Evolutionary conservation across 2,329 filamentous ascomycete genomes (phyloP), one percentile per base, ranked within the genome.

Genomic region (Septoria linicola): DNA sequence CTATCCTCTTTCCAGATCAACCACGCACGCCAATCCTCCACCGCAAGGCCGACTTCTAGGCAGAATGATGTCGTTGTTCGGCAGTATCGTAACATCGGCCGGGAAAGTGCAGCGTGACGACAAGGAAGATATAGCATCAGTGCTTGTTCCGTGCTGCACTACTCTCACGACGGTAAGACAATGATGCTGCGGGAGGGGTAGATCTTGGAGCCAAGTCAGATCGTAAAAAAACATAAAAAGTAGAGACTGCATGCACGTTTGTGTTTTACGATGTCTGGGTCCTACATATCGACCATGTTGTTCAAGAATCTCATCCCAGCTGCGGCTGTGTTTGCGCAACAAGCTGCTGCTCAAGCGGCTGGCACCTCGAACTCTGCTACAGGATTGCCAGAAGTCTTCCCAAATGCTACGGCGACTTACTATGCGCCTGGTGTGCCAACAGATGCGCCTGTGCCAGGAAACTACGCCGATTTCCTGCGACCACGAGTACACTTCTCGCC

Each of bases 401-500:
- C 51, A 19, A 50, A 53, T 49, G 44, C 51, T 16, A 56, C 54
- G 4, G 49, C 57, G 3, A 62, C 54, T n/a, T 66, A 64, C 54
- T 58, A 59, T 40, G 58, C 57, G 13, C 58, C 60, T 25, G 57
- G 59, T 8, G 59, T 68, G 16, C 65, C 65, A 4, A 62, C 66
- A n/a, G 68, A 69, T 27, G 63, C 59, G 8, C 67, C 70, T 0
- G 49, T 73, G 4, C 47, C 67, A 4, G 71, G 74, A 51, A 70
- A 73, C 61, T 73, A 73, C 56, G 63, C 61, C n/a, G 68, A 65
- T 7, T 55, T 60, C 3, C 59, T 69, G 25, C 70, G 79, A 10
- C 80, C 80, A 2, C 78, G 81, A 60, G 66, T 81, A 16, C 80
- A 82, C 64, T 83, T 75, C 63, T 76, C 77, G 6, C 78, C 79